Base-by-base conservation (phyloP, 2,329 filamentous ascomycete genomes). In the Xylaria sp. region DNA sequence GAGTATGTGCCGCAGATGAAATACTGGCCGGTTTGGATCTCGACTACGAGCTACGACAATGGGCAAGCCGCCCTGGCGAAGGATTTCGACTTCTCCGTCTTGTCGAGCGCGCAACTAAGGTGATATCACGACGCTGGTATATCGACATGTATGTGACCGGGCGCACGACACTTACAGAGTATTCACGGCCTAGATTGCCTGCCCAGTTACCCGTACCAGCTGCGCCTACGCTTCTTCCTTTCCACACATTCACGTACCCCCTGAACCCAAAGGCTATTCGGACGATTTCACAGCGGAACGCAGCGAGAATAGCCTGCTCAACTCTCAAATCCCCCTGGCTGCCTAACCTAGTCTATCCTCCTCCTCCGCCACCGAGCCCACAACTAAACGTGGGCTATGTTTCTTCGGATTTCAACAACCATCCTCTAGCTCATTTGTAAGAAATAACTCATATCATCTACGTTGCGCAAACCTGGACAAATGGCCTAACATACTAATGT, bases 391-490 rank as follows among this genome's bases (percentile, higher is more conserved):
- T 99, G 61, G 94, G 94, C 52, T 99, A 99, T 73, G 87, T 99
- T 44, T 97, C 94, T 2, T 97, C 94, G 0, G 94, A 99, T 75
- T 99, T 99, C 76, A 99, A 99, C 71, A 99, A 99, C 68, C 94
- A 99, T 71, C 94, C 94, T 3, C 78, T 99, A 39, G 94, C 94
- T 23, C 94, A 99, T 76, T 75, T 99, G 81, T 85, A 77, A 76
- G 81, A 69, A 11, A 46, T 8, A 8, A 11, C 48, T 18, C 44
- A 10, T 34, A 23, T 55, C 2, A 30, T 44, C 34, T 13, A n/a
- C 50, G 2, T 16, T 35, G 5, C 6, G 51, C 19, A 8, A 50
- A 11, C 51, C 10, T 13, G 6, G 42, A 18, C 6, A 51, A n/a
- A 7, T 51, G 4, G 23, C 1, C 44, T 8, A 23, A 35, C 10